These are phyloP conservation scores for Ceratocystis alfenasii DNA, from an alignment of 2,329 filamentous ascomycete species.

Conservation along the genomic window DNA sequence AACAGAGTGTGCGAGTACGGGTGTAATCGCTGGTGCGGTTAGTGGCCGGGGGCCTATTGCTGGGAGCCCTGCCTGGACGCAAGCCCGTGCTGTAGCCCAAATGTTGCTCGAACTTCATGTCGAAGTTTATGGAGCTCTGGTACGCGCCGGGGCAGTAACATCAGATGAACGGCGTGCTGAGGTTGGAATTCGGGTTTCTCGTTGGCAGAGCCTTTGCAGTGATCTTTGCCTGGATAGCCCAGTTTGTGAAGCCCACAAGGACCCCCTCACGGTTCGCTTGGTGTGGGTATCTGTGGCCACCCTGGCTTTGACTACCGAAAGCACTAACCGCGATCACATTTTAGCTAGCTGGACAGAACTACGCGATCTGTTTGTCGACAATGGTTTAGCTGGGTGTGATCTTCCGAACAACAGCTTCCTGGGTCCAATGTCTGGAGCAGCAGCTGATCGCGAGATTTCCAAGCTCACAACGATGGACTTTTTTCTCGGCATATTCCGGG, in stretches of 20 bases:
- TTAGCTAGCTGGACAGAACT: constrained; percentile 48
- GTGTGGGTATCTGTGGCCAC: constrained; percentile 46
- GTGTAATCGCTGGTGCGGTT: too few species aligned
- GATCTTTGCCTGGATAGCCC: constrained; percentile 15
- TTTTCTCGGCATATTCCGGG: constrained; percentile 78
- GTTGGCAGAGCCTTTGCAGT: constrained; percentile 18
- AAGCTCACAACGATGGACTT: constrained; percentile 94
- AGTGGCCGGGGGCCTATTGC: neutral
- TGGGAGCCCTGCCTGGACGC: constrained; percentile 4
- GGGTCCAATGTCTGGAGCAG: constrained; percentile 70
- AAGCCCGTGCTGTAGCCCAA: constrained; percentile 33
- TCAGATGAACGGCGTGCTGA: constrained; percentile 15
- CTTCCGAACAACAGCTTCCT: constrained; percentile 81
- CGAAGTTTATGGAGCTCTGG: constrained; percentile 41
- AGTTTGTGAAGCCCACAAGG: constrained; percentile 24
- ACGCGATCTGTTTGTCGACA: constrained; percentile 38
- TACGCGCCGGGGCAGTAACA: constrained; percentile 17
- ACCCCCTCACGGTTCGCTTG: constrained; percentile 40
- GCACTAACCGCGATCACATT: constrained; percentile 43
- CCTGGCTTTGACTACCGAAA: constrained; percentile 40
- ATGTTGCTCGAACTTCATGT: constrained; percentile 52
- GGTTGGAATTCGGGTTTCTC: constrained; percentile 11
- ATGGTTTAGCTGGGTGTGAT: constrained; percentile 37
- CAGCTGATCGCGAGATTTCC: constrained; percentile 80
- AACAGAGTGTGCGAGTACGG: constrained; percentile 2